A percentile compares a stretch with the other conserved stretches of the same genome.
Conservation (phyloP, 139 green algal genomes). For the Picochlorum costavermella region DNA sequence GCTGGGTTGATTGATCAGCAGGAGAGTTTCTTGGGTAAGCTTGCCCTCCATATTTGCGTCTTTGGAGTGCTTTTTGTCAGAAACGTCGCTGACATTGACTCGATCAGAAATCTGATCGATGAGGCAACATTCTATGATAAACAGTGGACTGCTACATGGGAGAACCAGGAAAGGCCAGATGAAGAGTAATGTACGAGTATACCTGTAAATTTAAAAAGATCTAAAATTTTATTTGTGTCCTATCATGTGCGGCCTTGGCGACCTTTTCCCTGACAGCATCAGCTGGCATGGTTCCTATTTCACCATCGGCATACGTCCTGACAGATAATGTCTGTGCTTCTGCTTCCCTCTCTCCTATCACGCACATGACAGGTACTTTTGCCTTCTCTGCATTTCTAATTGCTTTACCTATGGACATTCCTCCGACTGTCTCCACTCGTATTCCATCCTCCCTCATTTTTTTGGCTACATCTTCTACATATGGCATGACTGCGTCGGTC, state of each 20-base stretch:
- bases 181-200: conserved; percentile 1
- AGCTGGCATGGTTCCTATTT: conserved; percentile 44
- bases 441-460: conserved; percentile 49
- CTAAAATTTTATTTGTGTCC: background rate
- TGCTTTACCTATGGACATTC: conserved; percentile 46
- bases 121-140: conserved; percentile 94
- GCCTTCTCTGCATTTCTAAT: conserved; percentile 69
- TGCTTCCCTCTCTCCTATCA: conserved; percentile 70
- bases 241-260: background rate
- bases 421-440: conserved; percentile 48
- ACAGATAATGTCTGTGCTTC: conserved; percentile 51
- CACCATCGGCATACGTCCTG: conserved; percentile 50
- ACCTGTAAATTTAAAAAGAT: too few species aligned
- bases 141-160: conserved; percentile 73
- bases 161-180: conserved; percentile 59
- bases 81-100: conserved; percentile 50
- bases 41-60: conserved; percentile 74
- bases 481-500: conserved; percentile 56
- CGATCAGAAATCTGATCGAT: conserved; percentile 73
- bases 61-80: conserved; percentile 63
- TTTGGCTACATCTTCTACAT: conserved; percentile 50
- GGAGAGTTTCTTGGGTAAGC: conserved; percentile 82
- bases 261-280: conserved; percentile 21
- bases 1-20: conserved; percentile 83
- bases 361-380: conserved; percentile 77